Evolutionary conservation across 2,329 filamentous ascomycete genomes (phyloP), one percentile per base, ranked within the genome.

Genomic region (Chaetomiaceae sp.): DNA sequence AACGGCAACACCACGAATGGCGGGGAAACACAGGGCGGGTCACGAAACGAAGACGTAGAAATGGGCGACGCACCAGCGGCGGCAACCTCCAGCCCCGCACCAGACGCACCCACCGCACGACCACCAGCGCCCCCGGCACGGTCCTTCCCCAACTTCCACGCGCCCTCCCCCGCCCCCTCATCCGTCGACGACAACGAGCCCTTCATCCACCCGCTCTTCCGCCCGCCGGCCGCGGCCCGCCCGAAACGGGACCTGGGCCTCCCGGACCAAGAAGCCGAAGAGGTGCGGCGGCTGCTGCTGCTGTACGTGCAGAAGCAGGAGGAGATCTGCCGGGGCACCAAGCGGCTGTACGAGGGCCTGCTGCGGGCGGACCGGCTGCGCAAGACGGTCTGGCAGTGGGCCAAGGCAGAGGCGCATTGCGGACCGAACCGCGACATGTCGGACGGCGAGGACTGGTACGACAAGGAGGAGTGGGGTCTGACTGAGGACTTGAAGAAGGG

Each of bases 381-480:
- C 23, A 82, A 81, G 60, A 78, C 82, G 17, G 86, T 93, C 3
- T 77, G 85, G 64, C 79, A 81, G 58, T 90, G 86, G 84, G 78
- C 83, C 58, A 89, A 89, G 65, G 85, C 88, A 1, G 88, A 92
- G 69, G 87, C 78, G 19, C 88, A 92, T 62, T 75, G 73, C 46
- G 81, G 82, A 2, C 64, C 72, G 16, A 81, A 83, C 64, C 68
- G 83, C 44, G 87, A 91, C 66, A 83, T 93, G 83, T 90, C 86
- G 44, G 89, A 95, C 64, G 87, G 87, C 10, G 89, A 95, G 71
- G 89, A 95, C 65, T 95, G 87, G 86, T 91, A 90, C 63, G 89
- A 95, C 67, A 81, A 80, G 62, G 85, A 89, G 47, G 86, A 89
- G 69, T 92, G 87, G 87, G 81, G 79, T 0, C 66, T 93, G 43